Evolutionary conservation across 768 basidiomycete species (phyloP), one percentile per base, ranked within the genome.

Genomic region (Leccinum imitatum): DNA sequence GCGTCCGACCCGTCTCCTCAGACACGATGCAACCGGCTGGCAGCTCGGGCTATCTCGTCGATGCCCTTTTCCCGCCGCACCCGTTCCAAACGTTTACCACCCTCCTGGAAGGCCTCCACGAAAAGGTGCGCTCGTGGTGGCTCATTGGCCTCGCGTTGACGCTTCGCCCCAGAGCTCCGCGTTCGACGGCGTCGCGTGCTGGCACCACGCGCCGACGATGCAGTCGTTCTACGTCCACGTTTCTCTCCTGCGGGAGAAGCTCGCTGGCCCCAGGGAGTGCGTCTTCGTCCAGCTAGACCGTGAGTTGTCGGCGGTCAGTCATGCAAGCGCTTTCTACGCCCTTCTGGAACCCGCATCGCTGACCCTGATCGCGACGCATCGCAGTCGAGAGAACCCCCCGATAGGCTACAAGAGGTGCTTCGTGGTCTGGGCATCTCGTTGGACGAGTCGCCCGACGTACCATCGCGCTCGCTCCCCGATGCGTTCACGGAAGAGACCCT

Each of bases 191-290:
- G 70, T 87, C 30, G 58, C 77, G 35, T 76, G 84, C 62, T 59
- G 84, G 50, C 77, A 80, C 50, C 84, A 87, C 27, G 59, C 77
- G 11, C 53, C 64, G 33, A 77, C 81, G 4, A 71, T 75, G 14
- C 86, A 87, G 63, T 80, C 82, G 2, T 85, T 87, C 68, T 76
- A 87, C 59, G 77, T 86, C 31, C 85, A 87, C 48, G 51, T 57
- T 6, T 61, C 63, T 1, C 65, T 70, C 23, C 14, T 73, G 35
- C 52, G 37, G 11, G 53, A 57, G 2, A 64, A 53, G 52, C 33
- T 70, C 21, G 14, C 48, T 15, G 53, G 57, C 2, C 8, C 39
- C 9, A 31, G 25, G 11, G 57, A 54, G 8, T 64, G 63, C 11
- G 23, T 54, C n/a, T 75, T 73, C 8, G 9, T 73, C 44, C 55